Evolutionary conservation across 345 rosid species (phyloP).

Genomic region (Eucalyptus viminalis): DNA sequence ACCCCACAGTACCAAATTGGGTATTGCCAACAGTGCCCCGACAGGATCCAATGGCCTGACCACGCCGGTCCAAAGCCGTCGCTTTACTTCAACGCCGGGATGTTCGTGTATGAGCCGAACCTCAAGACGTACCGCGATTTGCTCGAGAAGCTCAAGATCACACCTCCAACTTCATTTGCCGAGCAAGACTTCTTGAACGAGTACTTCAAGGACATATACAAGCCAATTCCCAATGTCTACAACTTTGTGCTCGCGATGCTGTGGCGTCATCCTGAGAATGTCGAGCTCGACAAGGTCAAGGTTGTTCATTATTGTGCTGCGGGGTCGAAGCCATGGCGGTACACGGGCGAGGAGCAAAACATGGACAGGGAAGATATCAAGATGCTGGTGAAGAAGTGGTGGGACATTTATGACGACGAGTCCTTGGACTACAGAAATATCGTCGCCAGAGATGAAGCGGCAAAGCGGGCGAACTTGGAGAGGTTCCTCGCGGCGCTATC

Average conservation of each 20-base stretch:
- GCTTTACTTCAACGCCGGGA: conserved; percentile 36
- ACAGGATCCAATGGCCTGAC: background rate
- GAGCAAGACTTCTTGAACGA: conserved; percentile 45
- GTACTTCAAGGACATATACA: conserved; percentile 29
- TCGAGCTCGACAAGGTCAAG: conserved; percentile 15
- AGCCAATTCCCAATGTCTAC: conserved; percentile 15
- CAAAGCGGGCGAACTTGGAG: background rate
- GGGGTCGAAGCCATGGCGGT: conserved; percentile 57
- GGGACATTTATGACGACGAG: conserved; percentile 33
- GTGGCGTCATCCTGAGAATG: conserved; percentile 48
- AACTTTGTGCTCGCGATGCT: conserved; percentile 40
- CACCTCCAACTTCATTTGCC: conserved; percentile 32
- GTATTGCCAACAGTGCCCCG: conserved; percentile 41
- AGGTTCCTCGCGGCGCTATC: conserved; percentile 6
- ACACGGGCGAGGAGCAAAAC: conserved; percentile 32
- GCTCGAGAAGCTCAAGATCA: conserved; percentile 10
- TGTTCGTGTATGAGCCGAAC: conserved; percentile 26
- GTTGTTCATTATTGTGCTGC: conserved; percentile 47
- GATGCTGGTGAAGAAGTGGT: conserved; percentile 29
- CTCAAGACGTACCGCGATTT: conserved; percentile 12
- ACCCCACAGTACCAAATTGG: conserved; percentile 25
- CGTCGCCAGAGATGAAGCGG: background rate
- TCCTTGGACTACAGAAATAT: conserved; percentile 22
- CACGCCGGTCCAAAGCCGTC: conserved; percentile 12
- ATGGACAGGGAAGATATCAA: conserved; percentile 41